Conservation (phyloP, 768 basidiomycete genomes). For the Ramaria sp. region DNA sequence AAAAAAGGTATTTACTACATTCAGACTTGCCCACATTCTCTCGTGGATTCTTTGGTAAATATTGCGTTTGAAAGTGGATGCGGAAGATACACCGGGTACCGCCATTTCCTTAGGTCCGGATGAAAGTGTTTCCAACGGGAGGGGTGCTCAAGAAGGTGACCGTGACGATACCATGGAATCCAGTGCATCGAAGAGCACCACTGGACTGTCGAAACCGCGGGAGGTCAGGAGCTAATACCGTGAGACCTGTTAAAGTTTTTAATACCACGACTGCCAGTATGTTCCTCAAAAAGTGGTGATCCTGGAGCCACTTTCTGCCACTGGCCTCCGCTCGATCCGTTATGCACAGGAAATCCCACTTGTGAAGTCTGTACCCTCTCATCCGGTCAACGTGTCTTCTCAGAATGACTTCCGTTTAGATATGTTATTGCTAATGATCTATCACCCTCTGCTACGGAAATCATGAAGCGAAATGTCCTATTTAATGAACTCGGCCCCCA, state of each 20-base stretch:
- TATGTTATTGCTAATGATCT: constrained; percentile 93
- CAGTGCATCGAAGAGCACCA: not conserved
- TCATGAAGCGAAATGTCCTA: constrained; percentile 78
- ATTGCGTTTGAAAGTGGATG: not conserved
- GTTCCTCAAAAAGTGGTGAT: constrained; percentile 60
- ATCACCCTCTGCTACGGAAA: constrained; percentile 68
- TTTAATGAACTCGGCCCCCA: constrained; percentile 56
- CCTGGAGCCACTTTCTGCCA: constrained; percentile 91
- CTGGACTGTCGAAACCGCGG: not conserved
- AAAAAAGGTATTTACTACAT: constrained; percentile 29
- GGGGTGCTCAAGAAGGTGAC: too few species aligned
- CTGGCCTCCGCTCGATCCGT: constrained; percentile 89
- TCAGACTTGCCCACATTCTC: not conserved
- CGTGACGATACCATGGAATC: too few species aligned
- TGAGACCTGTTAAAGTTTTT: not conserved
- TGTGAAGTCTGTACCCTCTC: constrained; percentile 47
- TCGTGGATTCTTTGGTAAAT: not conserved
- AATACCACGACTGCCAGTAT: constrained; percentile 26
- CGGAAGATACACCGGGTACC: not conserved
- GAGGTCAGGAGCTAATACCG: not conserved
- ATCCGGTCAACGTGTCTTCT: constrained; percentile 4
- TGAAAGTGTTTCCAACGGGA: too few species aligned
- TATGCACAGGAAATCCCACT: constrained; percentile 96
- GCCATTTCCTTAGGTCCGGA: not conserved
- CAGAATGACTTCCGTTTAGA: constrained; percentile 29